Evolutionary conservation across 2,329 filamentous ascomycete species (phyloP), one percentile per base, ranked within the genome.

Genomic region (Venturia effusa): DNA sequence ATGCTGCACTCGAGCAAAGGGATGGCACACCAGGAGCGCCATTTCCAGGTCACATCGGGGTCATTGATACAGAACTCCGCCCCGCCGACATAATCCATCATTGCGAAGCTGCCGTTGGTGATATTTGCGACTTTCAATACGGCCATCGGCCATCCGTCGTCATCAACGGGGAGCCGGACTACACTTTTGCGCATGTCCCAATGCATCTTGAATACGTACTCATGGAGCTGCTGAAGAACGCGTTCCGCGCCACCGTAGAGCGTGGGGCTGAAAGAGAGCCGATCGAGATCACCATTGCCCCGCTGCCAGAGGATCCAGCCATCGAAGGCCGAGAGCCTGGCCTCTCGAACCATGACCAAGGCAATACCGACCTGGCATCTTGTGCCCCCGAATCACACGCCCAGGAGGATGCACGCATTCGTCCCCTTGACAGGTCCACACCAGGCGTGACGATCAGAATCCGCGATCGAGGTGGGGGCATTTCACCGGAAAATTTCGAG

Each of bases 191-290:
- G 24, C 94, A 95, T 71, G 88, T 99, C 10, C 94, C 94, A 17
- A 94, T 96, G 74, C 94, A 99, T 74, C 83, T 99, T 30, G 93
- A 97, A 76, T 99, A 99, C 75, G 97, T 99, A 68, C 84, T 97
- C 67, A 99, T 93, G 0, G 94, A 99, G 75, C 82, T 99, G 1
- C 83, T 99, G 65, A 99, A 99, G 76, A 99, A 99, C 72, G 90
- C 92, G 0, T 99, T 97, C 78, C 86, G 94, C 54, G 93, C 94
- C 4, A 95, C 91, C 0, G 87, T 97, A 11, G 94, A 99, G 75
- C 87, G 84, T 65, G 86, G 86, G n/a, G 87, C 84, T 70, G 88
- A 89, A 68, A 82, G 84, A 51, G 89, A 96, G 68, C 90, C 93
- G 1, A 82, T 99, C 48, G 90, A 96, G 68, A 87, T 97, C 66